A percentile compares a stretch with the other conserved stretches of the same genome.
These are phyloP conservation scores for Teratosphaeria nubilosa DNA, from an alignment of 2,329 filamentous ascomycete species.

Conservation along the genomic window DNA sequence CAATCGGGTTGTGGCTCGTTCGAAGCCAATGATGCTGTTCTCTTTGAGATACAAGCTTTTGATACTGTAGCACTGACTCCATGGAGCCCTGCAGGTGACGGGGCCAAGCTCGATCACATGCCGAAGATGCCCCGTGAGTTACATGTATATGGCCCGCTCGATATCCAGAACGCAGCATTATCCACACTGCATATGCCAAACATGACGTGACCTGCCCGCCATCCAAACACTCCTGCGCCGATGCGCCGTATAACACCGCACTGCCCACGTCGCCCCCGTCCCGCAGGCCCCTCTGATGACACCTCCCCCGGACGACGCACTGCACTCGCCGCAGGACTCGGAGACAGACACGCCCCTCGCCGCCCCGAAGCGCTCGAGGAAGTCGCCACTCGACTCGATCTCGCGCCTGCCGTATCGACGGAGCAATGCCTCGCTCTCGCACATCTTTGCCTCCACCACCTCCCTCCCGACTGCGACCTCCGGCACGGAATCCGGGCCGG, in stretches of 20 bases:
- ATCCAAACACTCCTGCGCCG: too few relatives aligned
- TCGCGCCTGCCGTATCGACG: conserved; percentile 44
- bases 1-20: too few relatives aligned
- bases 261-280: conserved; percentile 5
- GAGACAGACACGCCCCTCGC: conserved; percentile 54
- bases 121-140: background rate
- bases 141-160: background rate
- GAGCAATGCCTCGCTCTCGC: conserved; percentile 42
- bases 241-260: background rate
- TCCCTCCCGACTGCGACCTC: conserved; percentile 29
- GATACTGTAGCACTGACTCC: background rate
- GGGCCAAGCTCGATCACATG: background rate
- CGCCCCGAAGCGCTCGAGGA: conserved; percentile 49
- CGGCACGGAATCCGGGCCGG: conserved; percentile 28
- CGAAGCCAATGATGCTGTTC: background rate
- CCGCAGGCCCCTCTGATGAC: conserved; percentile 43
- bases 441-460: conserved; percentile 43
- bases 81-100: too few relatives aligned
- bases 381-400: conserved; percentile 50
- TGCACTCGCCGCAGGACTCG: conserved; percentile 60
- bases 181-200: background rate
- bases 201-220: background rate
- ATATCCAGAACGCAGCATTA: too few relatives aligned
- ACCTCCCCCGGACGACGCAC: conserved; percentile 53
- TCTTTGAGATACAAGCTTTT: background rate